phyloP scores from a whole-genome alignment of 805 yeast genomes.

The Ascoidea asiatica region DNA sequence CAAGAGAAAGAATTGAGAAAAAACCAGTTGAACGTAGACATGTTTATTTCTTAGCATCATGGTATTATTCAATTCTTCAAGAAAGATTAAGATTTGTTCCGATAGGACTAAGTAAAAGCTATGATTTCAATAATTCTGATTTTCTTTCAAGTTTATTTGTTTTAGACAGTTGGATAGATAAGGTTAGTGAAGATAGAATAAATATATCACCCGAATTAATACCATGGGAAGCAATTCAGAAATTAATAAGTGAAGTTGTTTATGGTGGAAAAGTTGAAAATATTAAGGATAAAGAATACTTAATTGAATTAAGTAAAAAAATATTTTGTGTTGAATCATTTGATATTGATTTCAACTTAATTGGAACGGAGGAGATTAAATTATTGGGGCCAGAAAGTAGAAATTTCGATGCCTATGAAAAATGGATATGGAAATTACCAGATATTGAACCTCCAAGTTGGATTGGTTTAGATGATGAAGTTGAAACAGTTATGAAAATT shows the following conservation, averaged over 20 bases:
- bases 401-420: constrained; percentile 17
- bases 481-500: constrained; percentile 21
- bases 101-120: constrained; percentile 41
- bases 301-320: constrained; percentile 21
- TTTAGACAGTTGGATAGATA: constrained; percentile 26
- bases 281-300: constrained; percentile 23
- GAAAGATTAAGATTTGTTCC: constrained; percentile 51
- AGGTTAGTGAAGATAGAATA: constrained; percentile 13
- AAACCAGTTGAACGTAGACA: constrained; percentile 31
- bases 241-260: constrained; percentile 36
- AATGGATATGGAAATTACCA: constrained; percentile 45
- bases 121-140: constrained; percentile 71
- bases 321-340: constrained; percentile 29
- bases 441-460: constrained; percentile 36
- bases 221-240: constrained; percentile 41
- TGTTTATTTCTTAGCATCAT: constrained; percentile 40
- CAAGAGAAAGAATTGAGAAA: constrained; percentile 9
- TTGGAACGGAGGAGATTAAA: constrained; percentile 15
- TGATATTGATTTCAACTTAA: constrained; percentile 27
- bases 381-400: constrained; percentile 37
- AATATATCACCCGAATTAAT: constrained; percentile 32
- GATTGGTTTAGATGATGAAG: constrained; percentile 34
- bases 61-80: constrained; percentile 57
- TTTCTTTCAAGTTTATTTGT: constrained; percentile 33
- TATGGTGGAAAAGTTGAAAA: constrained; percentile 46